Conservation (phyloP, 257 asterid species). For the Euphrasia confusa region DNA sequence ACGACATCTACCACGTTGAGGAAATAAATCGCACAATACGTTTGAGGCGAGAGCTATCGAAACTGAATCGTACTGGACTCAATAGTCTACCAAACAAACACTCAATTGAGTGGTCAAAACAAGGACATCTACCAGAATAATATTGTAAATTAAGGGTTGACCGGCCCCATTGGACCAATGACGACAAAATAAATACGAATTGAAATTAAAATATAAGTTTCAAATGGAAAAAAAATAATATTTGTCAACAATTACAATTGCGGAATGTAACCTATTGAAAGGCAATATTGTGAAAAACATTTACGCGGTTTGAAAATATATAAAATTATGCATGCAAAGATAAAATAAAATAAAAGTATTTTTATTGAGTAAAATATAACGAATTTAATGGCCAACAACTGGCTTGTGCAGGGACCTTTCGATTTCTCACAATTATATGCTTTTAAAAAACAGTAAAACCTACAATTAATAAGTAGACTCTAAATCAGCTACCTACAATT, state of each 20-base stretch:
- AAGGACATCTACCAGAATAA: neutral
- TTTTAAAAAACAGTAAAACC: neutral
- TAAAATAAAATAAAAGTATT: neutral
- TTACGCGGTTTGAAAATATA: neutral
- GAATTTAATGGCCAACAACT: neutral
- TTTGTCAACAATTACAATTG: neutral
- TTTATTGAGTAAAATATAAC: neutral
- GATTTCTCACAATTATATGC: slow-evolving; percentile 2
- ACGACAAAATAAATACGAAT: neutral
- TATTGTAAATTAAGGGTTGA: slow-evolving; percentile 10
- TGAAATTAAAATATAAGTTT: no score
- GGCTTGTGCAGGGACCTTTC: neutral
- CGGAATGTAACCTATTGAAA: neutral
- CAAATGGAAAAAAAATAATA: no score
- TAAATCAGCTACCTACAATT: slow-evolving; percentile 16
- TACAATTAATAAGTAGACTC: neutral
- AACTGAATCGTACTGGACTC: neutral
- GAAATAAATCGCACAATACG: neutral
- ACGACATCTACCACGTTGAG: neutral
- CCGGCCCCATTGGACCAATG: slow-evolving; percentile 15
- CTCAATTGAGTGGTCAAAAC: neutral
- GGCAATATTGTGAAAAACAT: no score
- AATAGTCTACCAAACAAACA: no score
- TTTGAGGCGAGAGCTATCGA: no score
- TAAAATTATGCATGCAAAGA: neutral